A percentile compares a stretch with the other conserved stretches of the same genome.
These are phyloP conservation scores for Aspergillus sp. DNA, from an alignment of 2,329 filamentous ascomycete genomes.

Conservation along the genomic window DNA sequence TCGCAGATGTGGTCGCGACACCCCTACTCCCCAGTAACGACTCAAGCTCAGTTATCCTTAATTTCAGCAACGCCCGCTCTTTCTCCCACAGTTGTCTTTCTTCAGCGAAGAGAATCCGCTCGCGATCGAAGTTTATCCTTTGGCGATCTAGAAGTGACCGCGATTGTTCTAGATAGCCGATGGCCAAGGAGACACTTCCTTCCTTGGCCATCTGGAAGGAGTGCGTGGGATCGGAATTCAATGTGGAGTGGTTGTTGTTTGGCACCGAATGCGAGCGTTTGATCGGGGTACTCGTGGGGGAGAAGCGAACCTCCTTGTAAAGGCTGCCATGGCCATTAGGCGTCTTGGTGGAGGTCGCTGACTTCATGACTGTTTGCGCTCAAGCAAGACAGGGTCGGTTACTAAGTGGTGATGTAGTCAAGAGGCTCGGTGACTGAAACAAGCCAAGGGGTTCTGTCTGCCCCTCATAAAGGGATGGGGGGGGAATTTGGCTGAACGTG, in stretches of 20 bases:
- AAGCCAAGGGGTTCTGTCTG: slow-evolving; percentile 5
- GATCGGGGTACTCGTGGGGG: slow-evolving; percentile 36
- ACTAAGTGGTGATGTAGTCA: slow-evolving; percentile 2
- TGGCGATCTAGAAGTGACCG: slow-evolving; percentile 41
- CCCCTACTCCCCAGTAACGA: slow-evolving; percentile 26
- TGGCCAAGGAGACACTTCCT: slow-evolving; percentile 24
- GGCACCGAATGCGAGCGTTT: slow-evolving; percentile 43
- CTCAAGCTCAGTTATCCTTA: slow-evolving; percentile 45
- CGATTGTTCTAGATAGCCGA: slow-evolving; percentile 44
- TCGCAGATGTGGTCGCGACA: slow-evolving; percentile 12
- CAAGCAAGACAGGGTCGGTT: neutral
- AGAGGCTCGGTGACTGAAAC: slow-evolving; percentile 10
- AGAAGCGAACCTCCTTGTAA: slow-evolving; percentile 46
- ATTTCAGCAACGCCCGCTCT: slow-evolving; percentile 42
- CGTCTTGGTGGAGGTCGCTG: slow-evolving; percentile 20
- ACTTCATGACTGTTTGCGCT: slow-evolving; percentile 24
- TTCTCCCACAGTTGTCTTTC: slow-evolving; percentile 47
- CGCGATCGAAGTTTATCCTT: slow-evolving; percentile 38
- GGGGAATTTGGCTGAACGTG: neutral
- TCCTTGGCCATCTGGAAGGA: slow-evolving; percentile 19
- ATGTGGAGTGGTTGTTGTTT: slow-evolving; percentile 33
- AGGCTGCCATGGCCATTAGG: slow-evolving; percentile 35
- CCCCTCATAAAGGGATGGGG: slow-evolving; percentile 17
- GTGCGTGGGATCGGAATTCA: slow-evolving; percentile 26
- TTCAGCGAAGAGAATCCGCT: slow-evolving; percentile 42